Conservation (phyloP, 108 stramenopile species). For the Stephanodiscus triporus region DNA sequence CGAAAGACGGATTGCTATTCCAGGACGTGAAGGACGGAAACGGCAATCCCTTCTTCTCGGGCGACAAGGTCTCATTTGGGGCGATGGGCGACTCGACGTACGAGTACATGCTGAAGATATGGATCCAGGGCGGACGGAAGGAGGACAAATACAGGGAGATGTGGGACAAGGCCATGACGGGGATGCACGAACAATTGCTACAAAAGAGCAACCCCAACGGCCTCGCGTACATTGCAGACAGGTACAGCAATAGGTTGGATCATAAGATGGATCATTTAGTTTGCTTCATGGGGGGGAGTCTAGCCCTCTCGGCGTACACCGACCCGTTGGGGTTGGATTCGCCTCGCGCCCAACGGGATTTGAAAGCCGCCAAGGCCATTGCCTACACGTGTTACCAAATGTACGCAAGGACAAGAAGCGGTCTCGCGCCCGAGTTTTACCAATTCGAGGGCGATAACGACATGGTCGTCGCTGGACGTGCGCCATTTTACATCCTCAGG, state of each 20-base stretch:
- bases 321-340: conserved; percentile 67
- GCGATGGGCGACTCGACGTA: conserved; percentile 83
- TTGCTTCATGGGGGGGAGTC: conserved; percentile 94
- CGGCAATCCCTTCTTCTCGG: conserved; percentile 54
- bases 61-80: conserved; percentile 74
- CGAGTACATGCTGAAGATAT: conserved; percentile 97
- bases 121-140: conserved; percentile 85
- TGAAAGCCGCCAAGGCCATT: conserved; percentile 82
- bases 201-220: conserved; percentile 73
- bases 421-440: conserved; percentile 90
- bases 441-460: conserved; percentile 62
- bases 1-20: conserved; percentile 62
- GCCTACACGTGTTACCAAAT: conserved; percentile 96
- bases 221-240: conserved; percentile 85
- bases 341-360: conserved; percentile 80
- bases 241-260: conserved; percentile 46
- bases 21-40: conserved; percentile 31
- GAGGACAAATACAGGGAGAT: conserved; percentile 78
- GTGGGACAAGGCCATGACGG: conserved; percentile 92
- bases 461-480: conserved; percentile 62
- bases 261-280: conserved; percentile 94
- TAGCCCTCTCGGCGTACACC: conserved; percentile 91
- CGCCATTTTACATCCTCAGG: conserved; percentile 86
- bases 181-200: conserved; percentile 76
- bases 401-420: conserved; percentile 86